Evolutionary conservation across 495 filamentous ascomycete species (phyloP), one percentile per base, ranked within the genome.

Genomic region (Xylaria acuta): DNA sequence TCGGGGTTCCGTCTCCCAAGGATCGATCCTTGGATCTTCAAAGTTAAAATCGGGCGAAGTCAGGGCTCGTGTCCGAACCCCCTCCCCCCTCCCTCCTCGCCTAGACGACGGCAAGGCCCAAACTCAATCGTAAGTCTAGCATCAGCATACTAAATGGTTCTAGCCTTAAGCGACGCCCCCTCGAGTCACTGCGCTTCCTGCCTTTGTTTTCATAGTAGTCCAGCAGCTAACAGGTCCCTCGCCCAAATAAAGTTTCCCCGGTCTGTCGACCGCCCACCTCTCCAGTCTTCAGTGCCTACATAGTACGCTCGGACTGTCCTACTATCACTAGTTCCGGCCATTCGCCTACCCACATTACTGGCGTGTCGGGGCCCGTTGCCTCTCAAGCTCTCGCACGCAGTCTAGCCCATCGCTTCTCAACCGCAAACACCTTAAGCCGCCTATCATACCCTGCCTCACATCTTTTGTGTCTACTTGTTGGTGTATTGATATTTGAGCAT

Each of bases 61-160:
- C 27, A 60, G 51, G 34, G 40, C 67, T 69, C 67, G 25, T 30
- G 32, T 53, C 51, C 67, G 53, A 51, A 16, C 41, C 40, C 41
- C 43, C 45, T 8, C 11, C 58, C 36, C 36, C 27, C 64, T n/a
- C n/a, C 32, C 18, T 58, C 9, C 11, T 3, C 45, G 11, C 36
- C 36, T 20, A 32, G 38, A 41, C 51, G 12, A 43, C 36, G 58
- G 64, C 66, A 53, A 74, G 64, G 25, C 47, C 53, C 67, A 41
- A 78, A 78, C 74, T 72, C 59, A 76, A 73, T 76, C 74, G 72
- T 58, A 67, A 67, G 64, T 67, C 64, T 38, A 67, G 43, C 45
- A 67, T 53, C 45, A 67, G 63, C 25, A 22, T 30, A 9, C 60
- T 43, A 22, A 27, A 30, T 43, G 7, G 11, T n/a, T 9, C 38